phyloP scores from a whole-genome alignment of 768 basidiomycete species.

The Botryobasidium botryosum region DNA sequence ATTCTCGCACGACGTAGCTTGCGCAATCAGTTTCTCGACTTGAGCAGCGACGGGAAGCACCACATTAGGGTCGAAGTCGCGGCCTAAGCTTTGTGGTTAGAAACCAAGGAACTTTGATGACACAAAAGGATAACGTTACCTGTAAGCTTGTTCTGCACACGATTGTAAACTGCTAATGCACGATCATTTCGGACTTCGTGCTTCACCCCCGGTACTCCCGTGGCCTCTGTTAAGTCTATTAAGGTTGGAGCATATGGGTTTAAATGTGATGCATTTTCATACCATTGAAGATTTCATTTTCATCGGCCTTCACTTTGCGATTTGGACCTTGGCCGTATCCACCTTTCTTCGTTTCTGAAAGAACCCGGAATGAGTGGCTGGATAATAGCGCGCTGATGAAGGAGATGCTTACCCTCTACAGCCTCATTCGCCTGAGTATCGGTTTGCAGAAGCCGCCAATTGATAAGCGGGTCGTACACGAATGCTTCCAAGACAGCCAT shows the following conservation, averaged over 20 bases:
- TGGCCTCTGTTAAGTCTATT: conserved; percentile 20
- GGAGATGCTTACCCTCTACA: no score
- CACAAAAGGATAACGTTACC: conserved; percentile 26
- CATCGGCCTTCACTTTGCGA: conserved; percentile 75
- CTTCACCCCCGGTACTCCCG: conserved; percentile 37
- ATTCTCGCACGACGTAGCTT: conserved; percentile 88
- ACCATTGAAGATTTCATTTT: conserved; percentile 91
- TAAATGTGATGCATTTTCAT: conserved; percentile 13
- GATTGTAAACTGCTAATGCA: conserved; percentile 81
- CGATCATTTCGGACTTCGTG: conserved; percentile 84
- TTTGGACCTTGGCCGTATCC: conserved; percentile 64
- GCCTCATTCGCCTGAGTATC: conserved; percentile 28
- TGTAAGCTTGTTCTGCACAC: conserved; percentile 89
- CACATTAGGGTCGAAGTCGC: conserved; percentile 80
- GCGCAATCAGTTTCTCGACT: conserved; percentile 83
- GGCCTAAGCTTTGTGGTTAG: conserved; percentile 31
- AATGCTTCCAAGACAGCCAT: conserved; percentile 99
- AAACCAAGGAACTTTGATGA: neutral
- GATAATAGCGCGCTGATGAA: no score
- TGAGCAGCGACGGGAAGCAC: conserved; percentile 60
- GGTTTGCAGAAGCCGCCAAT: conserved; percentile 84
- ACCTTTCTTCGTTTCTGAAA: conserved; percentile 23
- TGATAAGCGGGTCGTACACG: conserved; percentile 95
- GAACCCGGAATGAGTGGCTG: no score
- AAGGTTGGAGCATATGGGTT: neutral